Base-by-base conservation (phyloP, 192 early-diverging fungal genomes). In the Backusella parvicylindrica region DNA sequence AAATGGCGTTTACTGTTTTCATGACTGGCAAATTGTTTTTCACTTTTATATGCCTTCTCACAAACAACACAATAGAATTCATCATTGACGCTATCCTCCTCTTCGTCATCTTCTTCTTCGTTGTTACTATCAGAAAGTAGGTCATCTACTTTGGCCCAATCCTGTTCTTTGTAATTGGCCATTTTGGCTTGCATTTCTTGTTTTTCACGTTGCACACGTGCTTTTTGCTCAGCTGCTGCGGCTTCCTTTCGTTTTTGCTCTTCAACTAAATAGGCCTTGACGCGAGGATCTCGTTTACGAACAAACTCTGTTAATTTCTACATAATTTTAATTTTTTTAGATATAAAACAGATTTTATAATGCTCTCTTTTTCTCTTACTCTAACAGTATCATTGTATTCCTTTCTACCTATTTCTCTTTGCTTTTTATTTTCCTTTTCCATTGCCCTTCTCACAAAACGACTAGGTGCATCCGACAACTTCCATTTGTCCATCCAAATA, bases 371-470 rank as follows among this genome's bases (percentile, higher is more conserved):
- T n/a, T n/a, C n/a, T n/a, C 79, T 81, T 89, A 88, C 89, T 77
- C 83, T 77, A 12, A 95, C 88, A 0, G 90, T 89, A 41, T 94
- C 92, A 66, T 89, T 89, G 72, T 92, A 95, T 71, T 93, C 93
- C 23, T 86, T 88, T 43, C 82, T 84, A 18, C 90, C 95, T 6
- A 85, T 81, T 28, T 94, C 91, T n/a, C 98, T 84, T 16, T 88
- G 82, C 68, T 92, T 93, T 73, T 90, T 89, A 85, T 99, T 99
- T 68, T 98, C 92, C 72, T 93, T 93, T 75, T 98, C 96, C 94
- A 98, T 97, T 15, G 89, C 80, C 35, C 96, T 85, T 13, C 93
- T 88, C 7, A 94, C 78, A 38, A 86, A 81, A 26, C 98, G 89
- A 84, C 97, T 94, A 28, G 92, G 93, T 36, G 91, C 91, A 56